Conservation (phyloP, 73 alveolate genomes). For the Paramecium octaurelia region DNA sequence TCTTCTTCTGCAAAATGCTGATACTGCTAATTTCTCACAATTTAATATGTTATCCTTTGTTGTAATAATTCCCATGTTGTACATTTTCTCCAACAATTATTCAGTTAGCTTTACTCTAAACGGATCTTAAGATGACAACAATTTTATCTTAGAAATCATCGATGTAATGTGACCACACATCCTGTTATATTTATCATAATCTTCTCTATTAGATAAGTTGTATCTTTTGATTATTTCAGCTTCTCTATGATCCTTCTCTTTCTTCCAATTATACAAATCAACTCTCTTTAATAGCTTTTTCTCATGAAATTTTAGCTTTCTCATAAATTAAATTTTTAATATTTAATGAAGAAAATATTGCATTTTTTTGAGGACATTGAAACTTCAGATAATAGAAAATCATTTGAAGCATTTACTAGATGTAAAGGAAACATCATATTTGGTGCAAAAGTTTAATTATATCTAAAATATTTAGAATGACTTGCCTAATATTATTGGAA, state of each 20-base stretch:
- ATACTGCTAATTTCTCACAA: conserved; percentile 89
- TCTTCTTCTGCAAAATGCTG: conserved; percentile 97
- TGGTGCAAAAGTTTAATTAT: not conserved
- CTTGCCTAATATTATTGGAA: not conserved
- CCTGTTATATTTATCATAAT: conserved; percentile 89
- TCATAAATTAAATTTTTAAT: conserved; percentile 72
- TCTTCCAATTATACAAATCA: conserved; percentile 96
- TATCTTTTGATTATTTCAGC: conserved; percentile 87
- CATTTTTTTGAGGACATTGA: not conserved
- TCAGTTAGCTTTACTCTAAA: conserved; percentile 96
- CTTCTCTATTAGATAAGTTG: conserved; percentile 96
- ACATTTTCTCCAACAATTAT: conserved; percentile 88
- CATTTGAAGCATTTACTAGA: not conserved
- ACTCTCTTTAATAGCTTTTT: conserved; percentile 95
- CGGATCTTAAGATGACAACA: conserved; percentile 85
- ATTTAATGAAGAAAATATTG: not conserved
- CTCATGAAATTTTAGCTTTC: conserved; percentile 98
- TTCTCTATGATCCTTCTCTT: conserved; percentile 88
- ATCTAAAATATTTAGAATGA: not conserved
- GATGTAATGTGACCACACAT: conserved; percentile 90
- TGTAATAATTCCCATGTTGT: conserved; percentile 85
- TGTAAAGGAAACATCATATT: not conserved
- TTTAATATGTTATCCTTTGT: conserved; percentile 74
- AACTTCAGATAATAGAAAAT: not conserved
- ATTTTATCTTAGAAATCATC: conserved; percentile 85